These are phyloP conservation scores for Vaccinium myrtillus DNA, from an alignment of 148 eudicot genomes.

Conservation along the genomic window DNA sequence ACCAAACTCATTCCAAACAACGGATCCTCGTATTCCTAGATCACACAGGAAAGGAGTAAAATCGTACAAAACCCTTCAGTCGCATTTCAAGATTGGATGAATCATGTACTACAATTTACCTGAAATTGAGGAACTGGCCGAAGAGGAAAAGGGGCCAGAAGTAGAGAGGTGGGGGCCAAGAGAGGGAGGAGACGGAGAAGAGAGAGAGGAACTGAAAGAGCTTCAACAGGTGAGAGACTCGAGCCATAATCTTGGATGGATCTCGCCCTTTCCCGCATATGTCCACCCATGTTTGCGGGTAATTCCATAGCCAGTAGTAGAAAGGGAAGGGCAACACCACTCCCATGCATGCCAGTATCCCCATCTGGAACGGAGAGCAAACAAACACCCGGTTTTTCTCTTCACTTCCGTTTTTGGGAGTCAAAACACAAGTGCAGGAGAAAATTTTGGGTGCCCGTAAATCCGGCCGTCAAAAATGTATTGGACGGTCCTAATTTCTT, in stretches of 20 bases:
- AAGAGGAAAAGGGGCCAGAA: conserved; percentile 86
- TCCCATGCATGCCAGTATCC: conserved; percentile 62
- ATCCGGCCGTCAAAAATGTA: too few relatives aligned
- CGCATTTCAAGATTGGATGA: neutral
- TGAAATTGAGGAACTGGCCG: conserved; percentile 97
- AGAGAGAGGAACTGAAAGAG: conserved; percentile 77
- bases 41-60: neutral
- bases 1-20: neutral
- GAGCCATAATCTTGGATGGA: conserved; percentile 74
- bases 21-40: neutral
- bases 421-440: too few relatives aligned
- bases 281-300: conserved; percentile 79
- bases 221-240: conserved; percentile 67
- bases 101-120: conserved; percentile 27
- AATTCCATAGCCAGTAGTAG: conserved; percentile 73
- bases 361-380: conserved; percentile 30
- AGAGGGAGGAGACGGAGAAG: conserved; percentile 64
- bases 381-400: too few relatives aligned
- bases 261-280: conserved; percentile 69
- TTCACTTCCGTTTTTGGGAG: too few relatives aligned
- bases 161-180: conserved; percentile 85
- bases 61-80: neutral
- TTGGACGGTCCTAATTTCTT: too few relatives aligned
- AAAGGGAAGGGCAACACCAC: conserved; percentile 77
- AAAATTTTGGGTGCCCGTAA: too few relatives aligned